Percentiles rank a stretch among this genome's conserved stretches.
Evolutionary conservation across 495 filamentous ascomycete genomes (phyloP).

Genomic region (Letharia lupina): DNA sequence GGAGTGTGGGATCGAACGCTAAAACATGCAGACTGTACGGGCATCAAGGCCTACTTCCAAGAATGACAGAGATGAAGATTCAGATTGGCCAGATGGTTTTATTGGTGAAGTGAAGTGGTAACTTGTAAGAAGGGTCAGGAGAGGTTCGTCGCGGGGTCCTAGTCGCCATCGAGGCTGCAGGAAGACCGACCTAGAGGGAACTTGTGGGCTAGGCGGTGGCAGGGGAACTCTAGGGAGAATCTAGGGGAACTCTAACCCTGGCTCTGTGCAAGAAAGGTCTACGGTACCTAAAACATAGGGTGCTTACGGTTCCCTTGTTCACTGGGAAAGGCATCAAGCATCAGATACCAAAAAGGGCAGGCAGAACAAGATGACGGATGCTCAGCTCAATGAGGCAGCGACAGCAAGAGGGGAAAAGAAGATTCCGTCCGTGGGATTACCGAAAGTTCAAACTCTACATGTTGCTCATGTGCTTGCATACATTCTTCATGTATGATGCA

Average conservation of each 20-base stretch:
- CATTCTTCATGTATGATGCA: neutral
- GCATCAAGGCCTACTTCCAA: neutral
- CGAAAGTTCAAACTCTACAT: neutral
- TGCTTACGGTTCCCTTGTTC: neutral
- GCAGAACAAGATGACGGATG: neutral
- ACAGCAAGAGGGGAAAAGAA: neutral
- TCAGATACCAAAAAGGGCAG: neutral
- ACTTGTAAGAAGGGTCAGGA: constrained; percentile 1
- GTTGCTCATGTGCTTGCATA: constrained; percentile 1
- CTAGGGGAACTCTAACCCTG: constrained; percentile 7
- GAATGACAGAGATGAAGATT: neutral
- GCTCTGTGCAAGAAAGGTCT: neutral
- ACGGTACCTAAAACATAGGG: neutral
- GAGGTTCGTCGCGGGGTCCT: constrained; percentile 7
- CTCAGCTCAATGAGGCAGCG: neutral
- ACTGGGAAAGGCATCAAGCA: neutral
- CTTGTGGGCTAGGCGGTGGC: constrained; percentile 11
- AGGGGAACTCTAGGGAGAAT: constrained; percentile 12
- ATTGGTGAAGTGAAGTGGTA: neutral
- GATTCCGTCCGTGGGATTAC: constrained; percentile 2
- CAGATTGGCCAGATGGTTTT: neutral
- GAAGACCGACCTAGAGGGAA: constrained; percentile 4
- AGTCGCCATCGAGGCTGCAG: constrained; percentile 21
- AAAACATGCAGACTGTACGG: constrained; percentile 7
- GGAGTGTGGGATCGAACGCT: neutral